Evolutionary conservation across 2,329 filamentous ascomycete species (phyloP).

Genomic region (Phialemoniopsis sp.): DNA sequence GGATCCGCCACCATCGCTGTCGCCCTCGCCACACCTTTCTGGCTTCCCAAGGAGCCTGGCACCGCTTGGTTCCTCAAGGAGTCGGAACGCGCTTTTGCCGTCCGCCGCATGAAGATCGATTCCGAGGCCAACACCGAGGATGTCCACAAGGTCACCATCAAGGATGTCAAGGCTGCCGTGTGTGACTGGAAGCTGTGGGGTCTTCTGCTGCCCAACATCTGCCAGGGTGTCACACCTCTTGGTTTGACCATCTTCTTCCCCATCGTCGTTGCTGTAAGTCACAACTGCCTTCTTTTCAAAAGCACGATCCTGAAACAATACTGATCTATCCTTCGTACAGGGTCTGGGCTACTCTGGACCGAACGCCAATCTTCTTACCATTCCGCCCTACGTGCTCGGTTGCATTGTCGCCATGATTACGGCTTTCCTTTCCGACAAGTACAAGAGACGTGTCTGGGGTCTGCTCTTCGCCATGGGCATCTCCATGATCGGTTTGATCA

Average conservation of each 20-base stretch:
- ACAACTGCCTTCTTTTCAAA: too few relatives aligned
- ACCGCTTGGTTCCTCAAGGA: constrained; percentile 21
- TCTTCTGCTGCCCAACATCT: constrained; percentile 5
- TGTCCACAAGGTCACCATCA: too few relatives aligned
- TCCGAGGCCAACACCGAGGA: too few relatives aligned
- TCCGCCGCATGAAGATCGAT: constrained; percentile 16
- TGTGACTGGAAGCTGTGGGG: constrained; percentile 6
- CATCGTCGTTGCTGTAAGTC: constrained; percentile 5
- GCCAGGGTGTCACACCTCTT: constrained; percentile 3
- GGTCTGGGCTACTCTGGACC: constrained; percentile 9
- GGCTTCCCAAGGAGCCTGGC: constrained; percentile 20
- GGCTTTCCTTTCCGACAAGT: constrained; percentile 2
- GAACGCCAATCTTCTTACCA: constrained; percentile 3
- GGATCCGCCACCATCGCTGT: constrained; percentile 30
- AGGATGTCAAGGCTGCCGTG: constrained; percentile 5
- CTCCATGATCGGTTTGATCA: constrained; percentile 4
- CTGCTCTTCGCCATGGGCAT: constrained; percentile 2
- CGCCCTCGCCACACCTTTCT: constrained; percentile 33
- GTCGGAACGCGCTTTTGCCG: constrained; percentile 13
- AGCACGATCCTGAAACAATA: too few relatives aligned
- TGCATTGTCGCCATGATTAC: constrained; percentile 2
- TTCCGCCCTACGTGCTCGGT: constrained; percentile 5
- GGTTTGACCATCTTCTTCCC: constrained; percentile 6
- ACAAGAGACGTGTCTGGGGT: constrained; percentile 5
- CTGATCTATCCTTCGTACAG: too few relatives aligned